Evolutionary conservation across 768 basidiomycete species (phyloP).

Genomic region (Vararia minispora): DNA sequence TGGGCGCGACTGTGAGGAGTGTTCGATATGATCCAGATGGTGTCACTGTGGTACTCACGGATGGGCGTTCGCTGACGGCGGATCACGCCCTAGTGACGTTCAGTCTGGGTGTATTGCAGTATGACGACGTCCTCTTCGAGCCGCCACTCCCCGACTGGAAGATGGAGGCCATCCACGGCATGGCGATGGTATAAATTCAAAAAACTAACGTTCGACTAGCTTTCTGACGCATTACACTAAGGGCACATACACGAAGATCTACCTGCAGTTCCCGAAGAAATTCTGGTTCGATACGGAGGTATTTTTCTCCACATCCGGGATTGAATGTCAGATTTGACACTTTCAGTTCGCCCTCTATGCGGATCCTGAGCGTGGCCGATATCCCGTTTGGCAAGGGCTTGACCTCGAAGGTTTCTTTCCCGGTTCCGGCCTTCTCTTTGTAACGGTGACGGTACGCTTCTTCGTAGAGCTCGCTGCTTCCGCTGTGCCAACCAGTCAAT

Average conservation of each 20-base stretch:
- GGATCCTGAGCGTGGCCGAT: slow-evolving; percentile 44
- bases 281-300: slow-evolving; percentile 48
- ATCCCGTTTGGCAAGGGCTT: slow-evolving; percentile 59
- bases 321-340: background rate
- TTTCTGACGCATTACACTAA: slow-evolving; percentile 12
- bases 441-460: slow-evolving; percentile 32
- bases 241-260: slow-evolving; percentile 59
- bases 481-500: background rate
- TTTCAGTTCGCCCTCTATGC: slow-evolving; percentile 45
- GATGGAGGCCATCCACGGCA: slow-evolving; percentile 49
- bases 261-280: slow-evolving; percentile 47
- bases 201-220: background rate
- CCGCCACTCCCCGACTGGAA: slow-evolving; percentile 51
- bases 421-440: slow-evolving; percentile 46
- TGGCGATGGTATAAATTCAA: slow-evolving; percentile 38
- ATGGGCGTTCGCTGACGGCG: slow-evolving; percentile 33
- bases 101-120: slow-evolving; percentile 59
- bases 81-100: slow-evolving; percentile 59
- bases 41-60: slow-evolving; percentile 35
- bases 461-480: background rate
- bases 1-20: slow-evolving; percentile 38
- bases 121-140: slow-evolving; percentile 44
- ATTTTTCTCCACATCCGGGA: background rate
- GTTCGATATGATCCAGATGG: slow-evolving; percentile 35
- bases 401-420: slow-evolving; percentile 49